Evolutionary conservation across 371 early-diverging fungal species (phyloP).

Genomic region (Syncephalastrum sp.): DNA sequence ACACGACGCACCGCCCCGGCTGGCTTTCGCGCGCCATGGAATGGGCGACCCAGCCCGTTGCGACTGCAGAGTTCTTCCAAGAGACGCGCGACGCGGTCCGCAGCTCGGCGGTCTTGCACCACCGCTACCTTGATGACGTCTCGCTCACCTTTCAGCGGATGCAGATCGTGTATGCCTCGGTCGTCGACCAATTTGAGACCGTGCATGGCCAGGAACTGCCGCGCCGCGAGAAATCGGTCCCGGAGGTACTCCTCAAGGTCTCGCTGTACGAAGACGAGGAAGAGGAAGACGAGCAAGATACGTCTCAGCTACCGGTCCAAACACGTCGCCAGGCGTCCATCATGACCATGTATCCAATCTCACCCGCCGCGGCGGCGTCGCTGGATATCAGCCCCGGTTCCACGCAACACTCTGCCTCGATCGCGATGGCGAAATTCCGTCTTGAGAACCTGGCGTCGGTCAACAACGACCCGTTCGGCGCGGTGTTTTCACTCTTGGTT

Average conservation of each 20-base stretch:
- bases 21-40: slow-evolving; percentile 60
- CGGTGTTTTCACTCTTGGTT: slow-evolving; percentile 55
- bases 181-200: slow-evolving; percentile 22
- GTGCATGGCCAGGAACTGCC: slow-evolving; percentile 11
- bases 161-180: slow-evolving; percentile 31
- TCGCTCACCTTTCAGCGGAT: slow-evolving; percentile 41
- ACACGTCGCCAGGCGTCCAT: slow-evolving; percentile 11
- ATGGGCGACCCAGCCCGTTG: slow-evolving; percentile 47
- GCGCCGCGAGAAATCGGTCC: slow-evolving; percentile 7
- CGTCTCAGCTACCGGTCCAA: slow-evolving; percentile 11
- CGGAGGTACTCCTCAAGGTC: neutral
- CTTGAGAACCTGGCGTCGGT: slow-evolving; percentile 44
- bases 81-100: slow-evolving; percentile 6
- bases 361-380: slow-evolving; percentile 15
- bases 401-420: neutral
- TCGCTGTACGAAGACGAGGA: slow-evolving; percentile 1
- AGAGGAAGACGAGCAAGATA: neutral
- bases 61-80: slow-evolving; percentile 22
- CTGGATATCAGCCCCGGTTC: slow-evolving; percentile 28
- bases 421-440: slow-evolving; percentile 25
- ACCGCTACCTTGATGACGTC: slow-evolving; percentile 29
- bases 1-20: slow-evolving; percentile 61
- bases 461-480: slow-evolving; percentile 52
- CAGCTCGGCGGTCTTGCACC: slow-evolving; percentile 6
- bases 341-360: slow-evolving; percentile 19